These are phyloP conservation scores for Dunaliella sp. DNA, from an alignment of 139 green algal species.

Conservation along the genomic window DNA sequence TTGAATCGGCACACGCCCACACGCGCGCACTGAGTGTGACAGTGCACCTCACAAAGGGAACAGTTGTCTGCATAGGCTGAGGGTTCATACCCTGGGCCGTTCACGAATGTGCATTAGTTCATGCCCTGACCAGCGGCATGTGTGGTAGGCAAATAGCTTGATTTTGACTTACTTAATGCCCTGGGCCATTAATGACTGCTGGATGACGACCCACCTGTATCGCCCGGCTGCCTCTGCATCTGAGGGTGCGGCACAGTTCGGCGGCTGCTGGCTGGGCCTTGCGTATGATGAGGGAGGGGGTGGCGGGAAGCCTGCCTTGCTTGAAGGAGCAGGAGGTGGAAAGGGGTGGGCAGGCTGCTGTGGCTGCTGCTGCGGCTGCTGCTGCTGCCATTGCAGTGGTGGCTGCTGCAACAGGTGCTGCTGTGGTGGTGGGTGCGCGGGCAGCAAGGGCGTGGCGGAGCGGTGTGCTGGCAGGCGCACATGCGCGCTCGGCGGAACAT, in stretches of 20 bases:
- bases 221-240: background rate
- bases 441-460: background rate
- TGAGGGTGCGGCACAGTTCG: background rate
- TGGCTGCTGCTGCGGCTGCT: background rate
- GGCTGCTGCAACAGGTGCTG: background rate
- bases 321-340: background rate
- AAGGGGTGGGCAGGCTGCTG: background rate
- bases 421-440: background rate
- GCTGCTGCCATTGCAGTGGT: too few relatives aligned
- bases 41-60: too few relatives aligned
- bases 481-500: background rate
- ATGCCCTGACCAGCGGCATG: too few relatives aligned
- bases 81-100: too few relatives aligned
- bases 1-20: too few relatives aligned
- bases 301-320: background rate
- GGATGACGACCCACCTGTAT: background rate
- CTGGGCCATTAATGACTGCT: too few relatives aligned
- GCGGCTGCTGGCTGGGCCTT: background rate
- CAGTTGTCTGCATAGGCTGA: too few relatives aligned
- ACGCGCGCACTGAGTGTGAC: too few relatives aligned
- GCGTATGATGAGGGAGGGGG: background rate
- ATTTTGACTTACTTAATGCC: too few relatives aligned
- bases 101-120: too few relatives aligned
- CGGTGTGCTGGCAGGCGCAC: background rate
- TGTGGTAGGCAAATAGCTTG: too few relatives aligned